Evolutionary conservation across 805 yeast species (phyloP), one percentile per base, ranked within the genome.

Genomic region (Sporopachydermia quercuum): DNA sequence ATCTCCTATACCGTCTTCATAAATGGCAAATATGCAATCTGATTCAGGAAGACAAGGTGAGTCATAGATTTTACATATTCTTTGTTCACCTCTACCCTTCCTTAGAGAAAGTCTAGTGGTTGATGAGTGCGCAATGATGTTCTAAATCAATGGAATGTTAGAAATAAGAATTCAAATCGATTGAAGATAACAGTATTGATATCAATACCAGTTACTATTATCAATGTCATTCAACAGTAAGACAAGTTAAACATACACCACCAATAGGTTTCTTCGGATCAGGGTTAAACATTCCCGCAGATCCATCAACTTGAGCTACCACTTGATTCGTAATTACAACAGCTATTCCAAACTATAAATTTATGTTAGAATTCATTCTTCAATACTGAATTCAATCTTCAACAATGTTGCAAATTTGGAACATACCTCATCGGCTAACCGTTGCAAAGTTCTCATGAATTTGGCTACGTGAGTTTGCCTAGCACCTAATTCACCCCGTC

Each of bases 231-330:
- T 8, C 30, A 23, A 23, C 30, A 8, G n/a, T 8, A 23, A 23
- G n/a, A n/a, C 30, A 23, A 23, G n/a, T n/a, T n/a, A n/a, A n/a
- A n/a, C 30, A 8, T 5, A n/a, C 8, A 51, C 98, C 98, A 45
- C 98, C 98, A 49, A 91, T 89, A 14, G 98, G 98, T 58, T 91
- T 91, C 58, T 91, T 91, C 13, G 97, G 96, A 58, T 91, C 98
- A 1, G 96, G 94, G 50, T 87, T 86, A 57, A 77, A 87, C 64
- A 75, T 63, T 18, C 74, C 68, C 59, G 67, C 66, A 35, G 75
- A 75, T 52, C 93, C 93, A 54, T 91, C 98, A 15, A 91, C 98
- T 59, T 87, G 96, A 3, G 97, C 96, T 4, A 85, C 96, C 16
- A 91, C 98, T 60, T 91, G 98, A 61, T 91, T 91, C 2, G 93